Evolutionary conservation across 2,329 filamentous ascomycete genomes (phyloP), one percentile per base, ranked within the genome.

Genomic region (Endoconidiophora laricicola): DNA sequence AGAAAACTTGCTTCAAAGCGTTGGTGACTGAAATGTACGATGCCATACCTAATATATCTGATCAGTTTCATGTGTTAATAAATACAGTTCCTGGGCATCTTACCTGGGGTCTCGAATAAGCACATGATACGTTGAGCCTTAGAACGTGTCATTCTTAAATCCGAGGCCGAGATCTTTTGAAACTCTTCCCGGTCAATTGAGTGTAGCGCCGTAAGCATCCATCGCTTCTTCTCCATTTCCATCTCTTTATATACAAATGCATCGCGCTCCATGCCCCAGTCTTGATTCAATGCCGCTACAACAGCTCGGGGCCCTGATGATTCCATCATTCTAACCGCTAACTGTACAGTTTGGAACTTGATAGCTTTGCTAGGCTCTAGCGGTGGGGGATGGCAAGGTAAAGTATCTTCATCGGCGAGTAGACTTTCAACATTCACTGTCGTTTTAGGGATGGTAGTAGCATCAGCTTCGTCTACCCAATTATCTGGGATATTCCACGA

Each of bases 181-280:
- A 36, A 29, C 16, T 49, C 38, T 38, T 50, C 47, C 42, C 46
- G 38, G 33, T 50, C 68, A 57, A 69, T 65, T 55, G 64, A 66
- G 54, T 70, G 68, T 48, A 83, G 62, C 1, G 69, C 69, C 24
- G 72, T 77, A 33, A 80, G 65, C 64, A 86, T 72, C 76, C 76
- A 80, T 39, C 73, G 62, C 56, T 76, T 74, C 58, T 74, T 74
- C 54, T 74, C 71, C 44, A 74, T 63, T 52, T 73, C 72, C 3
- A 73, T 57, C 46, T 73, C 69, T 56, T 67, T 66, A 56, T 70
- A 72, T 18, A 74, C 60, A 37, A 64, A 67, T 2, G 69, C 65
- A 49, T 73, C 69, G 0, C 63, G 60, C 10, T 67, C 63, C 20
- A 60, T 61, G 7, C 66, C 64, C 65, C 70, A 71, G 40, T 67